Evolutionary conservation across 768 basidiomycete species (phyloP).

Genomic region (Pleurotus pulmonarius): DNA sequence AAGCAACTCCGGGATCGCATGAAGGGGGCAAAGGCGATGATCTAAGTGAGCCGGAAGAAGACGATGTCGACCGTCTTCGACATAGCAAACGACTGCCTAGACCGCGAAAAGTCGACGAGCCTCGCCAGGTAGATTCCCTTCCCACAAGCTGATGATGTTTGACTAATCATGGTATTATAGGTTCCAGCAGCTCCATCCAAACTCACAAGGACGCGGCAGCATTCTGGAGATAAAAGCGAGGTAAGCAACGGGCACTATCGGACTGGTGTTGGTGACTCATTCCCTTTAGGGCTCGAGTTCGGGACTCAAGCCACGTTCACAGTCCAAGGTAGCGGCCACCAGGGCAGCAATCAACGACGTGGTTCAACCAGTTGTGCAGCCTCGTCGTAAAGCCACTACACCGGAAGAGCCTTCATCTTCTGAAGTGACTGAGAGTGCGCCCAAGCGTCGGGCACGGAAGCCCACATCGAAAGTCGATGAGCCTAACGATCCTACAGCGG

Average conservation of each 20-base stretch:
- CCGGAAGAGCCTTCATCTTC: background rate
- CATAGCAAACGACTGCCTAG: background rate
- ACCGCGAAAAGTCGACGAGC: background rate
- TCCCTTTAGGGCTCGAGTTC: background rate
- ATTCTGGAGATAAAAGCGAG: too few species aligned
- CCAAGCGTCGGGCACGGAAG: constrained; percentile 4
- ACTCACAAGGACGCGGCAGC: background rate
- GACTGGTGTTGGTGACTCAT: too few species aligned
- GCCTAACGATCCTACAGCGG: background rate
- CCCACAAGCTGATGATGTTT: background rate
- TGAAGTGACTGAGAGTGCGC: background rate
- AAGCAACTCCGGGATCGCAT: constrained; percentile 1
- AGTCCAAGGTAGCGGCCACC: background rate
- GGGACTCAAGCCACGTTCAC: background rate
- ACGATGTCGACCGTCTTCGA: background rate
- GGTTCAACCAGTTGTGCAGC: background rate
- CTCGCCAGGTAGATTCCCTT: background rate
- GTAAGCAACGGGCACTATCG: too few species aligned
- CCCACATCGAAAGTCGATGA: background rate
- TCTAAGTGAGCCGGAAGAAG: background rate
- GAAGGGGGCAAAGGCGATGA: background rate
- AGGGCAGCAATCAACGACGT: background rate
- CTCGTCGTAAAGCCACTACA: background rate
- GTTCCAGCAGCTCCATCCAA: constrained; percentile 3
- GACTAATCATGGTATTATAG: background rate